Evolutionary conservation across 2,329 filamentous ascomycete species (phyloP).

Genomic region (Acarospora socialis): DNA sequence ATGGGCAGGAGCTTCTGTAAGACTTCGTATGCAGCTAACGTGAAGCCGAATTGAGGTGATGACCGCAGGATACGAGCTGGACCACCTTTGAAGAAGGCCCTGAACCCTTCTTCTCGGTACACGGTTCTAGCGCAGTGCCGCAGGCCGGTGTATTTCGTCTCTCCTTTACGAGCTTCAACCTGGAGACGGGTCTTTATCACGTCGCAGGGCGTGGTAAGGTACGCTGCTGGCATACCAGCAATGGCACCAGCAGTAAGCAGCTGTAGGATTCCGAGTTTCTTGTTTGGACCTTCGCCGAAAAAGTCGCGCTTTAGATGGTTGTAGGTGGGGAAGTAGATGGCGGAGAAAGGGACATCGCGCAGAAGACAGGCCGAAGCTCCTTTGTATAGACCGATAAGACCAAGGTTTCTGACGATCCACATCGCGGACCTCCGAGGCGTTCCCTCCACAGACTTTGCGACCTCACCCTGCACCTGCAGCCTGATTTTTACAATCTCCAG

Average conservation of each 20-base stretch:
- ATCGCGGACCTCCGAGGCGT: constrained; percentile 81
- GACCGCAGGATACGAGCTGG: constrained; percentile 89
- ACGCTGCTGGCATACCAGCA: constrained; percentile 79
- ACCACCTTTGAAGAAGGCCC: constrained; percentile 96
- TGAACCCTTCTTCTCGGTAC: constrained; percentile 80
- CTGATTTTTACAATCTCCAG: constrained; percentile 99
- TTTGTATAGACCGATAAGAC: constrained; percentile 91
- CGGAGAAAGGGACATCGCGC: constrained; percentile 93
- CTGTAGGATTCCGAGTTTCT: constrained; percentile 81
- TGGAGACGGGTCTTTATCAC: constrained; percentile 98
- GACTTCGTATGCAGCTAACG: constrained; percentile 86
- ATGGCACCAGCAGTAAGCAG: constrained; percentile 91
- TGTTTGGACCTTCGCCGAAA: constrained; percentile 76
- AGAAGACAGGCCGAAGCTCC: constrained; percentile 87
- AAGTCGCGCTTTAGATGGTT: constrained; percentile 84
- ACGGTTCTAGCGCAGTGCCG: constrained; percentile 76
- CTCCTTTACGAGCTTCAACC: constrained; percentile 92
- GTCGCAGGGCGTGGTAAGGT: constrained; percentile 92
- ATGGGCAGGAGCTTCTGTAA: constrained; percentile 68
- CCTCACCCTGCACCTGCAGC: constrained; percentile 90
- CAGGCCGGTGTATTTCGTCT: constrained; percentile 73
- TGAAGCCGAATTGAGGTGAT: constrained; percentile 96
- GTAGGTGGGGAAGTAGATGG: constrained; percentile 98
- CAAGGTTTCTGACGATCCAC: constrained; percentile 94
- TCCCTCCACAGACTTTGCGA: constrained; percentile 72